Evolutionary conservation across 169 alveolate species (phyloP), one percentile per base, ranked within the genome.

Genomic region (Plasmodium malariae): DNA sequence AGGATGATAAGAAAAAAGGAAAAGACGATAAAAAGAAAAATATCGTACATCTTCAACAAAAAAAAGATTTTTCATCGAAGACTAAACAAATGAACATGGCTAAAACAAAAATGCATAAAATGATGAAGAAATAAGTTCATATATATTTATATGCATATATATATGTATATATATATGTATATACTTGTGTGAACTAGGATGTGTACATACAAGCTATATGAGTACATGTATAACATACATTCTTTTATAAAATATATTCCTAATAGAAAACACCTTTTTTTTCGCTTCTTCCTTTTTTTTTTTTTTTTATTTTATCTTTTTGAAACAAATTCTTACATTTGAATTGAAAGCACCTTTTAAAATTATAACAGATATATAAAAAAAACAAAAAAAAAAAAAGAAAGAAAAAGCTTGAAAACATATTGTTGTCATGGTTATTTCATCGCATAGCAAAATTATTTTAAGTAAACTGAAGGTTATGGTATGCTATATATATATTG

Each of bases 1-100:
- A 73, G 40, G 87, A 73, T 28, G 87, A 73, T 45, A 73, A 73
- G 54, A 73, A 73, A 73, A 73, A 73, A 28, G 87, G 87, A 54
- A 73, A 73, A 43, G 87, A 73, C n/a, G 87, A 73, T n/a, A 73
- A 73, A 34, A 73, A 73, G 43, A 73, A 73, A 36, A 73, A 32
- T 73, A 30, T n/a, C n/a, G 71, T 28, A 73, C 87, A 54, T 12
- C 30, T 36, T 60, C 87, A 73, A 73, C 87, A 55, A 28, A 73
- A 73, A 73, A 73, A 73, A 34, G 87, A 73, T 32, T 55, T 73
- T 45, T 11, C 85, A 12, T 54, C 49, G 40, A n/a, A 32, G 30
- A n/a, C 51, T 32, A 73, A 73, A 54, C 14, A 26, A 36, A 1
- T 73, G 3, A 73, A 73, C 43, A 54, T 73, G 70, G 87, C 87